phyloP scores from a whole-genome alignment of 2,329 filamentous ascomycete species.

The Cladobotryum mycophilum region DNA sequence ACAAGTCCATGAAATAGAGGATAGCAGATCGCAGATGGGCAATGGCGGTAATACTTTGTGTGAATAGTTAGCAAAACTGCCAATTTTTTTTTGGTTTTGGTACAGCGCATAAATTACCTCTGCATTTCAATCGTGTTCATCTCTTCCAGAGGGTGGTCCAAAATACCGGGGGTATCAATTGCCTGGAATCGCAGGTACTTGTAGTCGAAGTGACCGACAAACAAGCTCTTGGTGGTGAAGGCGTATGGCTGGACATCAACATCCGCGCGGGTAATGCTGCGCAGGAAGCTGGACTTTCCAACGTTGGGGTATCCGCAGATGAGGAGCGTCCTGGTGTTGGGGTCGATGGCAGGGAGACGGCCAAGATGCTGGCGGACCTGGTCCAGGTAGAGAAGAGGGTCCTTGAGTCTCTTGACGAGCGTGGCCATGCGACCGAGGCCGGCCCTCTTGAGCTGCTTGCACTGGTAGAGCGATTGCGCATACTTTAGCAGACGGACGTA shows the following conservation, averaged over 20 bases:
- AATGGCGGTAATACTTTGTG: constrained; percentile 78
- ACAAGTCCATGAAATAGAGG: constrained; percentile 96
- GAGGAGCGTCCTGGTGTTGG: constrained; percentile 89
- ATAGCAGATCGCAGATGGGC: constrained; percentile 93
- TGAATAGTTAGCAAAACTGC: constrained; percentile 5
- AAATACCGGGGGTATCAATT: constrained; percentile 96
- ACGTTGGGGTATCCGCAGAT: constrained; percentile 98
- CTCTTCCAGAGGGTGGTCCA: constrained; percentile 95
- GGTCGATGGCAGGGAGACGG: constrained; percentile 96
- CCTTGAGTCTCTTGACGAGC: constrained; percentile 88
- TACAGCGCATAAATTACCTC: constrained; percentile 23
- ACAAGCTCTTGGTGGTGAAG: constrained; percentile 96
- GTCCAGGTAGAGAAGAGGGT: constrained; percentile 90
- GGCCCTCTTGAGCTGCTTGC: constrained; percentile 96
- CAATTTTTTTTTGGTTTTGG: too few species aligned
- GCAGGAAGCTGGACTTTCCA: constrained; percentile 93
- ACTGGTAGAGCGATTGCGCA: constrained; percentile 94
- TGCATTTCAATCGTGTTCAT: constrained; percentile 99
- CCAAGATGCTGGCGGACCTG: constrained; percentile 89
- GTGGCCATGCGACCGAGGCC: constrained; percentile 98
- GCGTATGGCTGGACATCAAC: constrained; percentile 97
- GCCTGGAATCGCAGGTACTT: constrained; percentile 61
- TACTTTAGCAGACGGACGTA: constrained; percentile 92
- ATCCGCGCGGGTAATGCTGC: constrained; percentile 86
- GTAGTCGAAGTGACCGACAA: constrained; percentile 97